These are phyloP conservation scores for Penicillium decumbens DNA, from an alignment of 2,329 filamentous ascomycete genomes.

Conservation along the genomic window DNA sequence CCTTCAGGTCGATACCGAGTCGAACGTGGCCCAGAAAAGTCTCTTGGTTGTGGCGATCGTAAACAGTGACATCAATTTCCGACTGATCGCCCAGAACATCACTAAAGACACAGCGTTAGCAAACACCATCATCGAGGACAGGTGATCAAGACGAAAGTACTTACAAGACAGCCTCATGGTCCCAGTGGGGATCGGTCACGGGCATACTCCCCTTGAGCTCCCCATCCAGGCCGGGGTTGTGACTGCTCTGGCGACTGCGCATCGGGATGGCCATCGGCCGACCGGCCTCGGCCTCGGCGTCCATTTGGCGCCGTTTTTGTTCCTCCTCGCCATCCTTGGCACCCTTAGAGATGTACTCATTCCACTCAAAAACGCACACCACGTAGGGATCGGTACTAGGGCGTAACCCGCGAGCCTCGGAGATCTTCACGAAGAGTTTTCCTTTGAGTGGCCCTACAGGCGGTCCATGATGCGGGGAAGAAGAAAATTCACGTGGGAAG, in stretches of 20 bases:
- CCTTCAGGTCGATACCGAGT: constrained; percentile 65
- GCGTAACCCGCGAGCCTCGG: constrained; percentile 75
- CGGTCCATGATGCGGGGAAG: constrained; percentile 45
- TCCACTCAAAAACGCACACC: constrained; percentile 93
- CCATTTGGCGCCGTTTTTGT: constrained; percentile 56
- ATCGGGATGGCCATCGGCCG: constrained; percentile 92
- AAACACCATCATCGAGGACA: not conserved
- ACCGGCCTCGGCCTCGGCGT: constrained; percentile 63
- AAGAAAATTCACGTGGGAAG: constrained; percentile 28
- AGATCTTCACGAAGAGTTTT: constrained; percentile 83
- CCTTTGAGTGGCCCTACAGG: constrained; percentile 72
- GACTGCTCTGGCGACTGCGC: constrained; percentile 93
- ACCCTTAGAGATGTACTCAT: constrained; percentile 89
- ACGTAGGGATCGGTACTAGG: constrained; percentile 88
- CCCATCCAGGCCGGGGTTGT: constrained; percentile 73
- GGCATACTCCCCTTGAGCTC: constrained; percentile 57
- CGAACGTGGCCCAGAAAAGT: constrained; percentile 89
- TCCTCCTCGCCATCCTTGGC: constrained; percentile 60
- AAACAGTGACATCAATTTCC: constrained; percentile 86
- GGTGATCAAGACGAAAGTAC: constrained; percentile 35
- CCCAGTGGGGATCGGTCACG: constrained; percentile 86
- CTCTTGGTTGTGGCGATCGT: constrained; percentile 79
- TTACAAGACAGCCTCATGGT: constrained; percentile 92
- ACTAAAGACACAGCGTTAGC: constrained; percentile 48
- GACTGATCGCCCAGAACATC: constrained; percentile 91